Conservation (phyloP, 2,329 filamentous ascomycete species). For the Emergomyces orientalis region DNA sequence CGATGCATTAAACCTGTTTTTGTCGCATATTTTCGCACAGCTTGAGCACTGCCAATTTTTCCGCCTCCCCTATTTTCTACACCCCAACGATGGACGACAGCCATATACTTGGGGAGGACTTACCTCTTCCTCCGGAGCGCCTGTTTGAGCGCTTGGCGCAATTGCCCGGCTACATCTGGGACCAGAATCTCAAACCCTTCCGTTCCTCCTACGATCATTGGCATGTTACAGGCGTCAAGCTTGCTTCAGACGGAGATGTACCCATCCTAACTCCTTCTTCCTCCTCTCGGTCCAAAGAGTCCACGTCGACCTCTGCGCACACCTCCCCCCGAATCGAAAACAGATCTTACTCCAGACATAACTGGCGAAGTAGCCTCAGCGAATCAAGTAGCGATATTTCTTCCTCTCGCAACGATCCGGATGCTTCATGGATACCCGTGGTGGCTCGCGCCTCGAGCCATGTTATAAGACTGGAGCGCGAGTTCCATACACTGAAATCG, state of each 20-base stretch:
- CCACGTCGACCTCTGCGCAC: constrained; percentile 34
- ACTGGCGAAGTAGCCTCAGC: constrained; percentile 46
- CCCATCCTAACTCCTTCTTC: constrained; percentile 26
- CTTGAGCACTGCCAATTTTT: not conserved
- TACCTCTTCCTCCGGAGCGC: constrained; percentile 51
- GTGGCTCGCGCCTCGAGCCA: constrained; percentile 77
- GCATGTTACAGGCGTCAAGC: constrained; percentile 56
- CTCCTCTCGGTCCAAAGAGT: constrained; percentile 37
- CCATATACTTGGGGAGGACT: constrained; percentile 37
- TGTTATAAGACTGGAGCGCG: constrained; percentile 71
- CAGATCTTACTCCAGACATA: constrained; percentile 32
- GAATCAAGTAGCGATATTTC: constrained; percentile 38
- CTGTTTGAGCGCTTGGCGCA: constrained; percentile 65
- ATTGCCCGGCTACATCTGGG: constrained; percentile 67
- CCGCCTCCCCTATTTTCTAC: not conserved
- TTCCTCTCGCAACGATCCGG: constrained; percentile 31
- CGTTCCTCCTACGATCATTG: constrained; percentile 76
- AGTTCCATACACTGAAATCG: constrained; percentile 72
- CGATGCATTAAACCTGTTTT: not conserved
- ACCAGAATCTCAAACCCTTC: constrained; percentile 47
- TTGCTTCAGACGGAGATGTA: constrained; percentile 43
- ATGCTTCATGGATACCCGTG: constrained; percentile 50
- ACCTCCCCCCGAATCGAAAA: constrained; percentile 36
- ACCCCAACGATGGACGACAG: constrained; percentile 19
- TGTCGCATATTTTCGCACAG: not conserved